Base-by-base conservation (phyloP, 257 asterid genomes). In the Osmanthus fragrans region DNA sequence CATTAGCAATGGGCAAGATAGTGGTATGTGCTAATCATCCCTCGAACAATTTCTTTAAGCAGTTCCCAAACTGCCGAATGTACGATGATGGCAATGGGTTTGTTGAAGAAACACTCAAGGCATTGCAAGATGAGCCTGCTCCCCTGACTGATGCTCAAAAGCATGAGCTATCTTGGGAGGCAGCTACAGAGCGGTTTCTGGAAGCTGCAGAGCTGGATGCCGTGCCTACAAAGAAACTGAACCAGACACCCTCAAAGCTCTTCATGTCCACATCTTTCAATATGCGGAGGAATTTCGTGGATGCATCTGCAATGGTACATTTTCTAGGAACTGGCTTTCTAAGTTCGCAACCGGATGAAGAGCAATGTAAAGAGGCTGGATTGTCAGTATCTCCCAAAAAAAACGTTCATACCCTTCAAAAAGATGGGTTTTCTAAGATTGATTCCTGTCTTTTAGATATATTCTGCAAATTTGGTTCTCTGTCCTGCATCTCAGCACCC, bases 1-100 rank as follows among this genome's bases (percentile, higher is more conserved):
- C 98, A 73, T 82, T 96, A 71, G 98, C 96, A 3, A 93, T 93
- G 99, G 99, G 99, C 71, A 96, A 96, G 87, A 93, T 93, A 78
- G 98, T 96, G 3, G 87, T 96, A 72, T 96, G 98, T 3, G 97
- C 98, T 76, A 89, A 96, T 79, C 98, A 96, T 84, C 94, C 96
- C 58, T 96, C 99, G 1, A 96, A 96, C 58, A 97, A 90, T n/a
- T 96, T 96, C 87, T 96, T 96, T 90, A 93, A 88, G 83, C 98
- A 92, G 89, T 96, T 96, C 83, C 97, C 97, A 16, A 96, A 96
- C 84, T 96, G 99, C 78, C 81, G 96, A 80, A 88, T 90, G 56
- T 93, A 90, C 71, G 88, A 93, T 72, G 86, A 88, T 64, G 83
- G 82, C 7, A 82, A 86, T 60, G 97, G 97, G 49, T 93, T 96